Percentiles rank a stretch among this genome's conserved stretches.
Conservation (phyloP, 2,329 filamentous ascomycete species). For the Coniochaeta prunicola region DNA sequence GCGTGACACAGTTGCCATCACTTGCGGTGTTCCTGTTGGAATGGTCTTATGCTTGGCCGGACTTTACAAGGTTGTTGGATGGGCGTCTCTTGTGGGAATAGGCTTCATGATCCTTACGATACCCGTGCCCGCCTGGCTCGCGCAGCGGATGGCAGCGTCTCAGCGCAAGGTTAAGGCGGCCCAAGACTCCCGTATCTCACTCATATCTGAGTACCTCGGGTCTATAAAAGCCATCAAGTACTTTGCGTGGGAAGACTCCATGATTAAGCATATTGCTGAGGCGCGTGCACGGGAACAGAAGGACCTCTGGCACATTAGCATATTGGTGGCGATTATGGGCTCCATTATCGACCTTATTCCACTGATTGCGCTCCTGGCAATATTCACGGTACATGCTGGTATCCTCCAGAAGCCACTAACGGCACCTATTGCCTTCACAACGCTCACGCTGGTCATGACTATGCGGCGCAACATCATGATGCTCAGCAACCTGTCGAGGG, state of each 20-base stretch:
- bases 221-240: conserved; percentile 55
- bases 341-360: conserved; percentile 46
- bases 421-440: conserved; percentile 51
- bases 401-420: conserved; percentile 40
- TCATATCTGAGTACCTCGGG: conserved; percentile 49
- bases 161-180: conserved; percentile 46
- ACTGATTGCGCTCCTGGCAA: conserved; percentile 42
- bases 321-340: conserved; percentile 38
- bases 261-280: conserved; percentile 41
- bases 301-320: conserved; percentile 44
- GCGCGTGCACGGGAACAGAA: conserved; percentile 44
- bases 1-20: conserved; percentile 41
- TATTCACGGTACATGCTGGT: conserved; percentile 45
- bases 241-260: conserved; percentile 51
- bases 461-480: conserved; percentile 45
- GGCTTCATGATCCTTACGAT: conserved; percentile 37
- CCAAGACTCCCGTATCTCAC: conserved; percentile 49
- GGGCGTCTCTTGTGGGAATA: conserved; percentile 46
- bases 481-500: conserved; percentile 35
- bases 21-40: conserved; percentile 37
- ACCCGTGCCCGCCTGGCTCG: conserved; percentile 43
- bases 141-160: conserved; percentile 39
- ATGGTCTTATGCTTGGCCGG: conserved; percentile 40
- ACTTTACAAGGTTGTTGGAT: conserved; percentile 48
- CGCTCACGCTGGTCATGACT: conserved; percentile 44